Evolutionary conservation across 1,139 yeast genomes (phyloP).

Genomic region (Kurtzmaniella quercitrusa): DNA sequence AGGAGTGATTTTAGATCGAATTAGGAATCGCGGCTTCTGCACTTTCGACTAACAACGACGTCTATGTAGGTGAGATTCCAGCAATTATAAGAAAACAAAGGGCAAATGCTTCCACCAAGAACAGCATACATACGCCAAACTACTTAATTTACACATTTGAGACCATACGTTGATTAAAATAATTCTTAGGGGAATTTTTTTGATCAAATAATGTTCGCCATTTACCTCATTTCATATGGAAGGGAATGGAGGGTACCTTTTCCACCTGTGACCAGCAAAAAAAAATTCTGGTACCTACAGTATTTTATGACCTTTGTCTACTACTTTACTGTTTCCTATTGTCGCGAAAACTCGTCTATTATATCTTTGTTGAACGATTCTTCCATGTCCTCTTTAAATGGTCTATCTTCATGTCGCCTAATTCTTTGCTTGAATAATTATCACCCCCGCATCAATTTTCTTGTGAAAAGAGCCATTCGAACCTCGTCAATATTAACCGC

Average conservation of each 20-base stretch:
- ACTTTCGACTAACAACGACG: too few species aligned
- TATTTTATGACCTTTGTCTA: neutral
- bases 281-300: neutral
- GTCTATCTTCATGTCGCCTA: neutral
- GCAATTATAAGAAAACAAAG: too few species aligned
- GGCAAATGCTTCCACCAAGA: too few species aligned
- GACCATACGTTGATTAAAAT: neutral
- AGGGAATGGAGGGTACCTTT: neutral
- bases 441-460: too few species aligned
- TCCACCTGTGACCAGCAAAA: neutral
- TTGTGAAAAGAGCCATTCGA: too few species aligned
- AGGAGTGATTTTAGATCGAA: too few species aligned
- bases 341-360: neutral
- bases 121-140: neutral
- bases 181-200: neutral
- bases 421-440: too few species aligned
- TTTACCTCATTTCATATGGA: neutral
- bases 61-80: too few species aligned
- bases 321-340: neutral
- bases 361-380: neutral
- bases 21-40: too few species aligned
- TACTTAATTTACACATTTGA: neutral
- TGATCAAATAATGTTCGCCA: neutral
- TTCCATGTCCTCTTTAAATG: neutral
- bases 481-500: too few species aligned